Conservation (phyloP, 2,329 filamentous ascomycete genomes). For the Westerdykella aurantiaca region DNA sequence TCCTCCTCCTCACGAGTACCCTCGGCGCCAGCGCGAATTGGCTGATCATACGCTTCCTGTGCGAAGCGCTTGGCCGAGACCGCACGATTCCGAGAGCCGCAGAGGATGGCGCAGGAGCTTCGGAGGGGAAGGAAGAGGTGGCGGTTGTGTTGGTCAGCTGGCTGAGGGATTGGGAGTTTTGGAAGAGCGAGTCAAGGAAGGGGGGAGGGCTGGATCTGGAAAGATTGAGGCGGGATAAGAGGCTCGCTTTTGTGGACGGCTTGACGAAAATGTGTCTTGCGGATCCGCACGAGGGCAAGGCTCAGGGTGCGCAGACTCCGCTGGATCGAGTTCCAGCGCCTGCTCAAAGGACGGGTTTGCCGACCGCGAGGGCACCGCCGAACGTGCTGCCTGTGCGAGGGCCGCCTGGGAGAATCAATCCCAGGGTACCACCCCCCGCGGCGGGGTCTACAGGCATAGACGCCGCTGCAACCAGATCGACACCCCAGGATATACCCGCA, state of each 20-base stretch:
- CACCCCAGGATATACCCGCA: constrained; percentile 3
- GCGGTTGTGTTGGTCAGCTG: constrained; percentile 74
- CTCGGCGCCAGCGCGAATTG: constrained; percentile 50
- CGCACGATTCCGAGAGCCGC: constrained; percentile 10
- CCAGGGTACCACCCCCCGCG: constrained; percentile 10
- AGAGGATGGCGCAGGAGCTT: constrained; percentile 34
- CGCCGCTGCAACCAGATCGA: background rate
- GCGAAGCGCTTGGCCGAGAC: constrained; percentile 38
- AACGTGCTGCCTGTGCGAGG: constrained; percentile 13
- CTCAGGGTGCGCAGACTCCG: background rate
- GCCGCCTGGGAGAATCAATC: constrained; percentile 13
- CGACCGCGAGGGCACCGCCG: constrained; percentile 2
- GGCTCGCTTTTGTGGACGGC: constrained; percentile 71
- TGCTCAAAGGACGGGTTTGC: background rate
- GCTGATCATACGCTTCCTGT: constrained; percentile 50
- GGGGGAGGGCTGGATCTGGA: constrained; percentile 69
- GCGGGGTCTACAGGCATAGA: background rate
- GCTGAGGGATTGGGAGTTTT: constrained; percentile 71
- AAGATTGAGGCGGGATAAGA: constrained; percentile 50
- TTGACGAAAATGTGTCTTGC: constrained; percentile 53
- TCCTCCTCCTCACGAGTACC: constrained; percentile 64
- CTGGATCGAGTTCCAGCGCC: background rate
- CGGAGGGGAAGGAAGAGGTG: constrained; percentile 22
- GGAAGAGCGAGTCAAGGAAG: constrained; percentile 64
- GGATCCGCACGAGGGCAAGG: constrained; percentile 1